Base-by-base conservation (phyloP, 768 basidiomycete genomes). In the Podaxis sp. region DNA sequence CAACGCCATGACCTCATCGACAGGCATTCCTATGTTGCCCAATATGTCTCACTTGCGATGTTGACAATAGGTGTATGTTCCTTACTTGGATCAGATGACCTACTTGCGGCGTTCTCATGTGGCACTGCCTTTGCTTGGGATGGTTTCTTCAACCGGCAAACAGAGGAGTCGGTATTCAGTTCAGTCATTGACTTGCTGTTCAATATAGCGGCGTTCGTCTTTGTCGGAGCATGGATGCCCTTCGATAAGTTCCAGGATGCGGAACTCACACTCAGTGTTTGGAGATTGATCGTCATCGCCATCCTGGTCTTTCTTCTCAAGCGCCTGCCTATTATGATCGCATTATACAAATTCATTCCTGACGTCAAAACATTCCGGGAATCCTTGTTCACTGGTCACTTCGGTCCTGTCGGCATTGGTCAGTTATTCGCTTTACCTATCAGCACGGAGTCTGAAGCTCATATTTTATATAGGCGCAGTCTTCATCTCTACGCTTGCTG, bases 51-150 rank as follows among this genome's bases (percentile, higher is more conserved):
- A 24, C 81, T 96, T 38, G 91, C 93, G 1, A 81, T 95, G 66
- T 82, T 95, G 64, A 89, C 91, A 28, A 90, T 92, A 70, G 96
- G 96, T 37, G 82, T 91, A 38, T 91, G 87, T 60, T 89, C 88
- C 0, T 82, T 97, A 10, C 81, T 98, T 30, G 95, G 95, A 36
- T 90, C 93, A 11, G 95, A 98, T 75, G 96, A 98, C 74, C 86
- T 99, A 20, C 82, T 99, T 7, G 93, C 96, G 15, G 91, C 96
- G 1, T 99, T 99, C 73, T 87, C 89, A 4, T 98, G 96, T 70
- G 97, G 97, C 17, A 89, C 93, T 4, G 93, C 95, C 2, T 99
- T 98, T 72, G 96, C 95, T 0, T 97, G 95, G 95, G 95, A 96
- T 71, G 94, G 89, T 38, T 96, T 95, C 78, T 92, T 92, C 80